Conservation (phyloP, 225 moss, liverwort and hornwort genomes). For the Neckera pumila region DNA sequence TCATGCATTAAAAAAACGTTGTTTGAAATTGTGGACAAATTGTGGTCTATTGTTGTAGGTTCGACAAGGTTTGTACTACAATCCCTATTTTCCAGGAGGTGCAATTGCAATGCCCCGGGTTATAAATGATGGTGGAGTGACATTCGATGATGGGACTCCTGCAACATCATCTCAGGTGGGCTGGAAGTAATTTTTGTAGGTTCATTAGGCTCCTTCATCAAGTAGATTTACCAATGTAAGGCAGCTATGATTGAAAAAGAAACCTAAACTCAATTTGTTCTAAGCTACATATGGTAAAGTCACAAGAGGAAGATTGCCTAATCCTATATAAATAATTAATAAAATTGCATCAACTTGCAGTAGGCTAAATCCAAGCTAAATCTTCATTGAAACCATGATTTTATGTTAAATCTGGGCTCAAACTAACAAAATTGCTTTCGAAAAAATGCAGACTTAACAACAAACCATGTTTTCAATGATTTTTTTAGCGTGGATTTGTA, state of each 20-base stretch:
- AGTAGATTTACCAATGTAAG: background rate
- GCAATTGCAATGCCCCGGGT: constrained; percentile 45
- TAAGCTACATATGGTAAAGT: background rate
- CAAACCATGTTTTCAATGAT: background rate
- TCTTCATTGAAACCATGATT: background rate
- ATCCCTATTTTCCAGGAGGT: constrained; percentile 29
- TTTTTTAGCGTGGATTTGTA: background rate
- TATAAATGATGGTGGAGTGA: constrained; percentile 32
- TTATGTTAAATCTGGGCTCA: background rate
- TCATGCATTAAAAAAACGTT: too few relatives aligned
- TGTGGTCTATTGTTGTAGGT: background rate
- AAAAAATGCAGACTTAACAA: fast-evolving
- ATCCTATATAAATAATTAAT: background rate
- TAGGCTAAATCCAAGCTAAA: fast-evolving
- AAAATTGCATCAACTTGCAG: background rate
- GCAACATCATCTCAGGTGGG: constrained; percentile 30
- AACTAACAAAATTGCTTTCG: background rate
- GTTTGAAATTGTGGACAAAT: background rate
- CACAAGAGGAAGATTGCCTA: background rate
- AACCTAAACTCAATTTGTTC: fast-evolving
- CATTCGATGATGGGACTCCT: constrained; percentile 28
- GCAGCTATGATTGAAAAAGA: too few relatives aligned
- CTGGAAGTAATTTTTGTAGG: background rate
- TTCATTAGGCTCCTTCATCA: background rate
- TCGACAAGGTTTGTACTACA: constrained; percentile 32